A percentile compares a stretch with the other conserved stretches of the same genome.
phyloP scores from a whole-genome alignment of 768 basidiomycete genomes.

The Pluteus cervinus region DNA sequence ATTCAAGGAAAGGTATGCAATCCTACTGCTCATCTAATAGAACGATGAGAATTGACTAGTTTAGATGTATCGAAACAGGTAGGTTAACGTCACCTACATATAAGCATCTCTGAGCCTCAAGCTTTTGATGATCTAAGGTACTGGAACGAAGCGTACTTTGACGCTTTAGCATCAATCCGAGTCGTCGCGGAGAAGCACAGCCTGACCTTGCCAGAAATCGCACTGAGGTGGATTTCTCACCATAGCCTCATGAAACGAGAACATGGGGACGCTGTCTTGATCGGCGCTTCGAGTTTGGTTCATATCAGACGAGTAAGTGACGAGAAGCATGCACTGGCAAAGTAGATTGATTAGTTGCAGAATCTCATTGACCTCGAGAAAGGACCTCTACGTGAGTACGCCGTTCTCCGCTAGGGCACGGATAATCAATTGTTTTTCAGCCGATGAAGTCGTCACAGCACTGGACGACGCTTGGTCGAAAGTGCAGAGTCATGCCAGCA shows the following conservation, averaged over 20 bases:
- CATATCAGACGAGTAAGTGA: slow-evolving; percentile 46
- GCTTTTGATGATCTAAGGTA: slow-evolving; percentile 26
- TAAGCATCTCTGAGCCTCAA: slow-evolving; percentile 1
- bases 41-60: too few relatives aligned
- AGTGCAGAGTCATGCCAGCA: slow-evolving; percentile 33
- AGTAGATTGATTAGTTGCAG: slow-evolving; percentile 12
- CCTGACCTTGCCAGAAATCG: slow-evolving; percentile 46
- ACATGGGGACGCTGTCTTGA: slow-evolving; percentile 45
- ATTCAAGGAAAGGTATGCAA: slow-evolving; percentile 38
- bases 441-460: slow-evolving; percentile 42
- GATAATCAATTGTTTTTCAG: slow-evolving; percentile 15
- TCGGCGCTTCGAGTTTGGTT: slow-evolving; percentile 53
- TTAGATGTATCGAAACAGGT: slow-evolving; percentile 36
- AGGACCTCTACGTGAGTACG: slow-evolving; percentile 42
- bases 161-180: slow-evolving; percentile 37
- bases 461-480: slow-evolving; percentile 47
- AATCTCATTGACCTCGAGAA: slow-evolving; percentile 50
- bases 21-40: not conserved
- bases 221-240: slow-evolving; percentile 58
- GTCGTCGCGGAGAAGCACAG: slow-evolving; percentile 37
- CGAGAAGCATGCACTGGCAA: too few relatives aligned
- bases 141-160: slow-evolving; percentile 50
- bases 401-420: not conserved
- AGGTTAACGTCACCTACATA: slow-evolving; percentile 10
- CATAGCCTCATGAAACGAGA: slow-evolving; percentile 46